phyloP scores from a whole-genome alignment of 805 yeast species.

The Candida golubevii region DNA sequence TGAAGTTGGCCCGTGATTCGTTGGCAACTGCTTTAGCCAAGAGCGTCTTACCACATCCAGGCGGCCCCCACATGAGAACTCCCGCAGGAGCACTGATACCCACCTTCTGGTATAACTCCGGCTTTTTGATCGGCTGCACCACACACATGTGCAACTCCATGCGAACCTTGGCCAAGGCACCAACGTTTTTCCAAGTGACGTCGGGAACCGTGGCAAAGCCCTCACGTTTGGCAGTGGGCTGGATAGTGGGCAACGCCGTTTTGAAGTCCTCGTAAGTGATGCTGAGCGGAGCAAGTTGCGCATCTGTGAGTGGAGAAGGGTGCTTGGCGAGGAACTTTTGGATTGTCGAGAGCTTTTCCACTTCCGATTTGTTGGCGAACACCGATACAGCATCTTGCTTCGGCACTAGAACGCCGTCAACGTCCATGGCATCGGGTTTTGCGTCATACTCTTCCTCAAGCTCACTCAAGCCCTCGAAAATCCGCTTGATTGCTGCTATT shows the following conservation, averaged over 20 bases:
- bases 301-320: constrained; percentile 73
- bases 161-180: constrained; percentile 77
- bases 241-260: constrained; percentile 84
- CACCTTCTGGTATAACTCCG: constrained; percentile 82
- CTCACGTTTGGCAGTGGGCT: constrained; percentile 96
- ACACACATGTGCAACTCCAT: constrained; percentile 95
- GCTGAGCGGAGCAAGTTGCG: constrained; percentile 70
- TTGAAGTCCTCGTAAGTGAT: constrained; percentile 78
- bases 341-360: constrained; percentile 52
- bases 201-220: constrained; percentile 99
- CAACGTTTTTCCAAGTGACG: constrained; percentile 92
- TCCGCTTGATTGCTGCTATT: constrained; percentile 86
- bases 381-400: not conserved
- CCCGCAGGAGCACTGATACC: constrained; percentile 98
- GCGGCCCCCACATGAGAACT: constrained; percentile 98
- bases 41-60: constrained; percentile 97
- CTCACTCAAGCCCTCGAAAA: constrained; percentile 58
- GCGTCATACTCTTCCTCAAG: constrained; percentile 29
- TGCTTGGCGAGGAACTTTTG: constrained; percentile 68
- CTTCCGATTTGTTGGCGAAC: constrained; percentile 32
- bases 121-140: constrained; percentile 92
- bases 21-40: constrained; percentile 97
- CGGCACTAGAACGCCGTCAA: constrained; percentile 19
- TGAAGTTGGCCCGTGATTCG: constrained; percentile 93
- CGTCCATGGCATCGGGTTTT: constrained; percentile 29